These are phyloP conservation scores for Penicillium simplicissimum DNA, from an alignment of 495 filamentous ascomycete genomes.

Conservation along the genomic window DNA sequence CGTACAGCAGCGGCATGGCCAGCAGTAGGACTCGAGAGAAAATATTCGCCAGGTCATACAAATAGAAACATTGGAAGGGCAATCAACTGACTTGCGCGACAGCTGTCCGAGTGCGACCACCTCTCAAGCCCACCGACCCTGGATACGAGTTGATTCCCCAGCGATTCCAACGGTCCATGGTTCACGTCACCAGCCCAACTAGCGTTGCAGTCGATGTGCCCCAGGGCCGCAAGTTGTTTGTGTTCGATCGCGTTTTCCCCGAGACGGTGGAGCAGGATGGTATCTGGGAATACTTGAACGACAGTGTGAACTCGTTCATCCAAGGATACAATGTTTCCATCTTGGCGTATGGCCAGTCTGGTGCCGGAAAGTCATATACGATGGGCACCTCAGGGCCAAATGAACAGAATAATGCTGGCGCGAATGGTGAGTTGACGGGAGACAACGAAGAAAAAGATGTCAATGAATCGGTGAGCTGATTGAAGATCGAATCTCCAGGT, in stretches of 20 bases:
- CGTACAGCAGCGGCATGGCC: conserved; percentile 13
- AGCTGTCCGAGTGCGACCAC: conserved; percentile 95
- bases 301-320: conserved; percentile 87
- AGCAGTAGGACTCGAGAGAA: not conserved
- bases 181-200: conserved; percentile 81
- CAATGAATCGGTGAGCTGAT: conserved; percentile 10
- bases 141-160: conserved; percentile 94
- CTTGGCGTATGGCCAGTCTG: conserved; percentile 97
- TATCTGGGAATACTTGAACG: conserved; percentile 91
- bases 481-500: conserved; percentile 49
- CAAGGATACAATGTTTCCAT: conserved; percentile 99
- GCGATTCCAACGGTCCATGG: conserved; percentile 91
- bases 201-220: conserved; percentile 86
- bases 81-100: conserved; percentile 16
- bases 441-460: not conserved
- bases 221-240: conserved; percentile 89
- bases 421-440: conserved; percentile 65
- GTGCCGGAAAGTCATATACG: conserved; percentile 98
- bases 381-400: conserved; percentile 94
- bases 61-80: not conserved
- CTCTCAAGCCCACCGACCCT: conserved; percentile 79
- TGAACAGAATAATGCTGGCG: conserved; percentile 71
- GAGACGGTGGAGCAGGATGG: conserved; percentile 84
- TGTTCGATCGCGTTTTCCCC: conserved; percentile 93
- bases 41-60: not conserved